Percentiles rank a stretch among this genome's conserved stretches.
Evolutionary conservation across 1,284 basidiomycete species (phyloP).

Genomic region (Heterobasidion irregulare): DNA sequence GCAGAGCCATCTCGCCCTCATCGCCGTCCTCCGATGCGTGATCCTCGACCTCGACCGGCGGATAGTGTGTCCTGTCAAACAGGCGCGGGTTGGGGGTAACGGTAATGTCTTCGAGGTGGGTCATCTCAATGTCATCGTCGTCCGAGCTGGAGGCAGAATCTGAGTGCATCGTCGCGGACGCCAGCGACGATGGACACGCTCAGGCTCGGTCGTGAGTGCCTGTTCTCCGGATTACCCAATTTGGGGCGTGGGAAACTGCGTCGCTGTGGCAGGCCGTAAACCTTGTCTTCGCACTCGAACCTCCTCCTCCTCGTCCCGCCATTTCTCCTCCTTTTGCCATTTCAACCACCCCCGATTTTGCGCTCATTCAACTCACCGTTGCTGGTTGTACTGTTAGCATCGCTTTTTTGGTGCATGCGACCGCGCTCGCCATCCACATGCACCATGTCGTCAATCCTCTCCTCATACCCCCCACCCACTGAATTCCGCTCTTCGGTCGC

Average conservation of each 20-base stretch:
- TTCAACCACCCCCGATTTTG: background rate
- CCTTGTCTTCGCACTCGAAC: constrained; percentile 8
- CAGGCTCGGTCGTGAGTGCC: background rate
- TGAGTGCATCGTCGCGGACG: constrained; percentile 5
- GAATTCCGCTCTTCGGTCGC: constrained; percentile 46
- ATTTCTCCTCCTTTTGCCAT: background rate
- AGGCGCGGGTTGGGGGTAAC: constrained; percentile 20
- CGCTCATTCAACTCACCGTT: background rate
- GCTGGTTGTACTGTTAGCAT: background rate
- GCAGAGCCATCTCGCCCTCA: constrained; percentile 24
- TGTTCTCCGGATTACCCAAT: background rate
- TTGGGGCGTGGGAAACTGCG: constrained; percentile 3
- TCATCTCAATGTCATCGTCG: constrained; percentile 28
- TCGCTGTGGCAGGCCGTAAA: constrained; percentile 12
- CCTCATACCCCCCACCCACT: constrained; percentile 34
- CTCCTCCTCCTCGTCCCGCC: background rate
- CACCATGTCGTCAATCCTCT: constrained; percentile 37
- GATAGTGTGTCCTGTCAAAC: constrained; percentile 7
- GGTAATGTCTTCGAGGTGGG: constrained; percentile 19
- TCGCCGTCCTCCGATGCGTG: constrained; percentile 20
- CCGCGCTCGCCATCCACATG: background rate
- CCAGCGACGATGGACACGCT: background rate
- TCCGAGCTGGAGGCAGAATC: background rate
- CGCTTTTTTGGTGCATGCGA: background rate
- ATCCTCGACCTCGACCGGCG: constrained; percentile 18